These are phyloP conservation scores for Pyrenophora tritici-repentis DNA, from an alignment of 2,329 filamentous ascomycete species.

Conservation along the genomic window DNA sequence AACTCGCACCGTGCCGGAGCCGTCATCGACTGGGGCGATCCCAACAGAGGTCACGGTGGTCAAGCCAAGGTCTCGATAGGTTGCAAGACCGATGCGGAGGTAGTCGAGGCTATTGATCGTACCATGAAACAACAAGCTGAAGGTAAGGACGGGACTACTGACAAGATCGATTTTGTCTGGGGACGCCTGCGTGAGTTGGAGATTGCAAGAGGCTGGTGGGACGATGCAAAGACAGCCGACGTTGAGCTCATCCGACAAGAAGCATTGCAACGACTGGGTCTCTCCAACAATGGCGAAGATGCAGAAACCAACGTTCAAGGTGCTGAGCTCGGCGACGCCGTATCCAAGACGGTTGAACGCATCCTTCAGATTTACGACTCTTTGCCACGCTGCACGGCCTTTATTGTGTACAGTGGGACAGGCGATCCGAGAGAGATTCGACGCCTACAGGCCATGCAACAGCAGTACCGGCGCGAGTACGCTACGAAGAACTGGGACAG, in stretches of 20 bases:
- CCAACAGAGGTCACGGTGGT: constrained; percentile 64
- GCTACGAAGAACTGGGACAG: constrained; percentile 66
- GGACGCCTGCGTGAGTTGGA: constrained; percentile 66
- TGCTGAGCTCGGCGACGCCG: constrained; percentile 50
- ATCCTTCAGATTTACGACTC: constrained; percentile 60
- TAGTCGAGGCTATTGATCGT: constrained; percentile 61
- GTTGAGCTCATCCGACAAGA: constrained; percentile 36
- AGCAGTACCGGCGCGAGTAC: constrained; percentile 62
- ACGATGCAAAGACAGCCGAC: constrained; percentile 53
- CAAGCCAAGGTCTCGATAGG: constrained; percentile 62
- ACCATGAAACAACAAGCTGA: constrained; percentile 56
- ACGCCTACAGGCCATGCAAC: constrained; percentile 61
- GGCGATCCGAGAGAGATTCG: constrained; percentile 64
- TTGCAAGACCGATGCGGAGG: constrained; percentile 61
- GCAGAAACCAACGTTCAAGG: constrained; percentile 29
- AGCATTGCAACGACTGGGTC: constrained; percentile 33
- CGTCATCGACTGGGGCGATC: constrained; percentile 89
- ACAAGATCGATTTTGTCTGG: constrained; percentile 67
- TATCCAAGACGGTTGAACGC: constrained; percentile 56
- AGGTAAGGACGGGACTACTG: constrained; percentile 50
- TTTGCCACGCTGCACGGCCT: constrained; percentile 63
- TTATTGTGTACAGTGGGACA: constrained; percentile 68
- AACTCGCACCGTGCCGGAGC: constrained; percentile 59
- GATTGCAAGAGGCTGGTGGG: constrained; percentile 64
- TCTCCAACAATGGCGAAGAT: constrained; percentile 21